phyloP scores from a whole-genome alignment of 768 basidiomycete genomes.

The Daedaleopsis sinensis region DNA sequence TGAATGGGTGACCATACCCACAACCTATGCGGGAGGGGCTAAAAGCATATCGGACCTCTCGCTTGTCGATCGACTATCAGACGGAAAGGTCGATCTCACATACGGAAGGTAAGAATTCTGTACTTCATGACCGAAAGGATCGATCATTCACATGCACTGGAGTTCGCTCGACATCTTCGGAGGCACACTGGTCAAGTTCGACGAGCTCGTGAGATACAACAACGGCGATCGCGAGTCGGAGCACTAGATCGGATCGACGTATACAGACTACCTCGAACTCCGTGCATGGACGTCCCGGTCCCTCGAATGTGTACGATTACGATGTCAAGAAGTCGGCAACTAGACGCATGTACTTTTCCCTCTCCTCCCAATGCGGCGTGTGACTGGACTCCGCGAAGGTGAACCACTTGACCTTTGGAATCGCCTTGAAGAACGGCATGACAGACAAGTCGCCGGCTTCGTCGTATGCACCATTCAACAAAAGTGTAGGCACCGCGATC shows the following conservation, averaged over 20 bases:
- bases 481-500: constrained; percentile 38
- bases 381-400: constrained; percentile 49
- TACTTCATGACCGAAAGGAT: neutral
- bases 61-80: constrained; percentile 71
- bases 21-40: constrained; percentile 97
- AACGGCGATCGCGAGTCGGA: neutral
- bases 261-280: neutral
- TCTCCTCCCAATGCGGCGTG: constrained; percentile 47
- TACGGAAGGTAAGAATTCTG: constrained; percentile 65
- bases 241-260: too few relatives aligned
- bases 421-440: constrained; percentile 39
- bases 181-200: constrained; percentile 62
- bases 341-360: constrained; percentile 41
- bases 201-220: constrained; percentile 47
- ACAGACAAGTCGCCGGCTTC: constrained; percentile 43
- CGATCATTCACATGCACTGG: neutral
- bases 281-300: neutral
- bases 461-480: constrained; percentile 46
- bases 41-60: constrained; percentile 50
- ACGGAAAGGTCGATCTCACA: constrained; percentile 85
- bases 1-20: constrained; percentile 88
- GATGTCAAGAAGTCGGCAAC: constrained; percentile 37
- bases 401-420: constrained; percentile 47
- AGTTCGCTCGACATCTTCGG: constrained; percentile 76
- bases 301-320: constrained; percentile 6